A percentile compares a stretch with the other conserved stretches of the same genome.
Conservation (phyloP, 2,329 filamentous ascomycete species). For the Aspergillus fructus region DNA sequence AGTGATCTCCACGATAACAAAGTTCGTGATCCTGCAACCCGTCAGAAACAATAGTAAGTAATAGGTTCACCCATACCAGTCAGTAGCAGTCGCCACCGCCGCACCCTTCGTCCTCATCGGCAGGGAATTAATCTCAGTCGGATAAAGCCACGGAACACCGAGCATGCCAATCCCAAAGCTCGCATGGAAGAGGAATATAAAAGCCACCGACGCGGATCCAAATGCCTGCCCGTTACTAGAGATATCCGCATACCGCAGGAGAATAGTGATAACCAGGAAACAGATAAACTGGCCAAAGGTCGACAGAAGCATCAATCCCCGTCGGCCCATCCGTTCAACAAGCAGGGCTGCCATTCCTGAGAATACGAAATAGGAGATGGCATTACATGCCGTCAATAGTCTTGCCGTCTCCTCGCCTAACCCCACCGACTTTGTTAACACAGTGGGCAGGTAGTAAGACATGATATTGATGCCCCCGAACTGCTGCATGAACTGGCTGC, state of each 20-base stretch:
- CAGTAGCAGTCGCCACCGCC: conserved; percentile 49
- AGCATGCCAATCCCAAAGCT: conserved; percentile 50
- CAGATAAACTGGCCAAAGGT: conserved; percentile 52
- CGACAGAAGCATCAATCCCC: conserved; percentile 58
- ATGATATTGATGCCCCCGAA: conserved; percentile 41
- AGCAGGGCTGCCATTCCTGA: conserved; percentile 48
- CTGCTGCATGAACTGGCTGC: conserved; percentile 55
- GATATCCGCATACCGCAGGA: conserved; percentile 42
- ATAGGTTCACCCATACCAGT: conserved; percentile 32
- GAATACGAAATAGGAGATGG: conserved; percentile 51
- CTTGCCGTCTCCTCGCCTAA: conserved; percentile 53
- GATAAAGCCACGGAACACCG: conserved; percentile 41
- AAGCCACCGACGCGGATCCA: conserved; percentile 42
- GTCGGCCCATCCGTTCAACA: conserved; percentile 53
- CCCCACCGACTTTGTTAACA: conserved; percentile 59
- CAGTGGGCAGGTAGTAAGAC: conserved; percentile 56
- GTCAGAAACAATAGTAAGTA: no score
- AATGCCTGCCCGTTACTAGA: neutral
- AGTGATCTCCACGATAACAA: conserved; percentile 44
- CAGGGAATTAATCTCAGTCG: conserved; percentile 49
- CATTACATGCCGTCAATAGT: conserved; percentile 57
- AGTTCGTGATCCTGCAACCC: conserved; percentile 19
- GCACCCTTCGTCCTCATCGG: conserved; percentile 50
- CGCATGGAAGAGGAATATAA: conserved; percentile 55
- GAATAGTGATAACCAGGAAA: conserved; percentile 53